Conservation (phyloP, 306 rosid species). For the Sindora glabra region DNA sequence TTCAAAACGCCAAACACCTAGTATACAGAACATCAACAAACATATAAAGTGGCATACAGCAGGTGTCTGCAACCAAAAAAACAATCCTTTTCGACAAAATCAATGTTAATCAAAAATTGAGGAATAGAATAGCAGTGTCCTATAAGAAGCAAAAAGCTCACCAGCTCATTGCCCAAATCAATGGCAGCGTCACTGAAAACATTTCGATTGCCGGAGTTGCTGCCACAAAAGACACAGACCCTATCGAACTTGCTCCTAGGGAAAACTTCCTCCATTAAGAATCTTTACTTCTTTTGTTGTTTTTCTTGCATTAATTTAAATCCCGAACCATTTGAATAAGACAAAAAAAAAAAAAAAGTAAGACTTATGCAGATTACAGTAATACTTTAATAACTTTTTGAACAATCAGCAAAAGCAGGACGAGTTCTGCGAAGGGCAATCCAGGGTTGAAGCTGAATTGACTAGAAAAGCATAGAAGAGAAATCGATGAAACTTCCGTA, state of each 20-base stretch:
- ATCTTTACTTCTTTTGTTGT: background rate
- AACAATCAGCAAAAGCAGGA: conserved; percentile 11
- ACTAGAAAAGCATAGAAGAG: background rate
- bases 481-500: background rate
- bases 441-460: conserved; percentile 14
- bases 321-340: conserved; percentile 16
- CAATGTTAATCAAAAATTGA: background rate
- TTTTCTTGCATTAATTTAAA: conserved; percentile 1
- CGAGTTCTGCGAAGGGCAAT: conserved; percentile 9
- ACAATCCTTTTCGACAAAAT: background rate
- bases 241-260: conserved; percentile 53
- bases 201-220: conserved; percentile 68
- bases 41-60: background rate
- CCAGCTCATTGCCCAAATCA: conserved; percentile 75
- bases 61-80: background rate
- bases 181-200: conserved; percentile 78
- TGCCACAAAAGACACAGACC: conserved; percentile 87
- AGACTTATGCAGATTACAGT: background rate
- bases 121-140: no score
- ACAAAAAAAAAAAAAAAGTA: background rate
- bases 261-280: conserved; percentile 54
- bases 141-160: conserved; percentile 26
- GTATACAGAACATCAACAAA: conserved; percentile 1
- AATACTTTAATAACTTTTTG: background rate
- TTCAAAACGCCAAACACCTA: conserved; percentile 8